Percentiles rank a stretch among this genome's conserved stretches.
Evolutionary conservation across 2,329 filamentous ascomycete species (phyloP).

Genomic region (Penicillium sumatraense): DNA sequence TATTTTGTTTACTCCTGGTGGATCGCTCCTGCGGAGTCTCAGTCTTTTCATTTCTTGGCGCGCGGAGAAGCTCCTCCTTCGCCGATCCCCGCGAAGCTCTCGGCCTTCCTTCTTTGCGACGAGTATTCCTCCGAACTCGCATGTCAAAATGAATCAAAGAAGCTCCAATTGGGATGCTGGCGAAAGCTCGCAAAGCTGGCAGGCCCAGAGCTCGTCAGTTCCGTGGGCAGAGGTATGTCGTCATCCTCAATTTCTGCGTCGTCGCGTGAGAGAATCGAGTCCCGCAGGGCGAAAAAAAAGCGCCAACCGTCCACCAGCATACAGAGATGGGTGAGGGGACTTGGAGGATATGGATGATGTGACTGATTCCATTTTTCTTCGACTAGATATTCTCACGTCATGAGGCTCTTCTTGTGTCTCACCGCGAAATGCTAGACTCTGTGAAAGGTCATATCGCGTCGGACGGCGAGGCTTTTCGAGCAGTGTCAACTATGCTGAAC

Average conservation of each 20-base stretch:
- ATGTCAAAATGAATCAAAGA: constrained; percentile 11
- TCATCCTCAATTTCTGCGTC: constrained; percentile 9
- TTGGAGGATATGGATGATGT: neutral
- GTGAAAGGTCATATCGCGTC: constrained; percentile 35
- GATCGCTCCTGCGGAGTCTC: constrained; percentile 1
- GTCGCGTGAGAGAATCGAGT: constrained; percentile 2
- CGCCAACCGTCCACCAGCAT: neutral
- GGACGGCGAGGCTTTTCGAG: constrained; percentile 33
- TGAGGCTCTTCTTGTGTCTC: constrained; percentile 44
- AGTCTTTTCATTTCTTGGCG: too few relatives aligned
- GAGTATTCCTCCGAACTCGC: neutral
- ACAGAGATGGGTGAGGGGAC: neutral
- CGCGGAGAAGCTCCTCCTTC: constrained; percentile 26
- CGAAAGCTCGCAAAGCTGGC: neutral
- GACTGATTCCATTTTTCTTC: neutral
- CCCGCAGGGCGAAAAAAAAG: neutral
- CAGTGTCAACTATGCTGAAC: constrained; percentile 43
- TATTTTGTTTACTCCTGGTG: neutral
- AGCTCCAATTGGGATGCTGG: neutral
- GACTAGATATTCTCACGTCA: constrained; percentile 46
- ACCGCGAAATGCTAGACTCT: constrained; percentile 43
- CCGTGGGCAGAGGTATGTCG: constrained; percentile 29
- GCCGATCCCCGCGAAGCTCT: constrained; percentile 20
- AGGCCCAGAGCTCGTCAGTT: constrained; percentile 5
- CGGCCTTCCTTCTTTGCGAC: constrained; percentile 1